Evolutionary conservation across 192 early-diverging fungal genomes (phyloP).

Genomic region (Spinellus fusiger): DNA sequence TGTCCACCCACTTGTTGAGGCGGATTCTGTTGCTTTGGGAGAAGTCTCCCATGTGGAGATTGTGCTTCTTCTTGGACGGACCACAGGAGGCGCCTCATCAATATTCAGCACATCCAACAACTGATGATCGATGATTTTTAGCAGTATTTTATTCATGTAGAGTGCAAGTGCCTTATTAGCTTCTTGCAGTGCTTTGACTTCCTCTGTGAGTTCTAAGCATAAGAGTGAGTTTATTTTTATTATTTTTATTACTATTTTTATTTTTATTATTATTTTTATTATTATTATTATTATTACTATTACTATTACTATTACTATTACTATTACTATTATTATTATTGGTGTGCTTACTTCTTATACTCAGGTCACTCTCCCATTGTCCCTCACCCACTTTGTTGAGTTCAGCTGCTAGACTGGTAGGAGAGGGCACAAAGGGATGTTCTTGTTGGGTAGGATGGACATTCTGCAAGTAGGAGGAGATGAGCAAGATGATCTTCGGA

Average conservation of each 20-base stretch:
- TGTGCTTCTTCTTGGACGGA: slow-evolving; percentile 6
- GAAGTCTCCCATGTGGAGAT: slow-evolving; percentile 1
- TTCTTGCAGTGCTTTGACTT: slow-evolving; percentile 48
- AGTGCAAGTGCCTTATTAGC: slow-evolving; percentile 57
- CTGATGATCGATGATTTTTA: slow-evolving; percentile 54
- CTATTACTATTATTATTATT: neutral
- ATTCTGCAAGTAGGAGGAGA: too few species aligned
- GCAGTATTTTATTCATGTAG: slow-evolving; percentile 70
- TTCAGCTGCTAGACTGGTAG: neutral
- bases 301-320: neutral
- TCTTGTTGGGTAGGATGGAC: too few species aligned
- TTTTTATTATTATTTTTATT: neutral
- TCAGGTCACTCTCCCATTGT: too few species aligned
- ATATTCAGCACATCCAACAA: slow-evolving; percentile 32
- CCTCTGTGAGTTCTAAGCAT: slow-evolving; percentile 37
- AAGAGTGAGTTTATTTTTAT: neutral
- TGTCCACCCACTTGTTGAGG: neutral
- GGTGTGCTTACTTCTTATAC: neutral
- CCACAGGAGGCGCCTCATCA: slow-evolving; percentile 1
- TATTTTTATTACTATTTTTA: neutral
- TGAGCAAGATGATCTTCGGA: too few species aligned
- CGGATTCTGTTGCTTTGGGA: neutral
- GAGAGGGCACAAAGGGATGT: too few species aligned
- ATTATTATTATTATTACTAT: neutral
- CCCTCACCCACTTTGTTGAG: neutral